phyloP scores from a whole-genome alignment of 441 rosid genomes.

The Gossypium trilobum region DNA sequence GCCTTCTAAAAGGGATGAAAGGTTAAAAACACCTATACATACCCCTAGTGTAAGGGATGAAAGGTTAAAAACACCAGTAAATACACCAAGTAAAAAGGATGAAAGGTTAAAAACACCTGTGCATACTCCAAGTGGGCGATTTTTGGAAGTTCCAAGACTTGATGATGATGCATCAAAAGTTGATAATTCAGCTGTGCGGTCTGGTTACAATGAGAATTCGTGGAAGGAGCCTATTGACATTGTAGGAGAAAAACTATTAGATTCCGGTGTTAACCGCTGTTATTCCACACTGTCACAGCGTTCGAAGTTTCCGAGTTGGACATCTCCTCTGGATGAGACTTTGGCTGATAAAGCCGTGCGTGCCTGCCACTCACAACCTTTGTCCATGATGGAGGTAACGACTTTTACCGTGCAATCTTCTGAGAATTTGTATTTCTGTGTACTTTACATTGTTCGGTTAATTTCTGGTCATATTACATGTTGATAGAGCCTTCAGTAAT shows the following conservation, averaged over 20 bases:
- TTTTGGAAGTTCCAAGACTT: constrained; percentile 35
- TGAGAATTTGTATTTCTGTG: not conserved
- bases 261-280: constrained; percentile 56
- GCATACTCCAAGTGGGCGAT: constrained; percentile 21
- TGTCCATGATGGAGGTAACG: constrained; percentile 67
- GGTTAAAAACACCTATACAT: constrained; percentile 30
- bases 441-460: not conserved
- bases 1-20: constrained; percentile 38
- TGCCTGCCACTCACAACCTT: constrained; percentile 74
- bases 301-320: constrained; percentile 40
- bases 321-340: constrained; percentile 50
- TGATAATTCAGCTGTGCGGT: constrained; percentile 28
- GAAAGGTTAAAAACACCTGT: not conserved
- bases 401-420: not conserved
- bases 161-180: constrained; percentile 26
- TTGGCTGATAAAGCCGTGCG: constrained; percentile 38
- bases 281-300: constrained; percentile 69
- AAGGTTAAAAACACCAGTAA: not conserved
- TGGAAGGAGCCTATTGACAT: constrained; percentile 26
- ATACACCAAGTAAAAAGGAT: not conserved
- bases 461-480: not conserved
- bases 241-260: constrained; percentile 33
- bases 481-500: not conserved
- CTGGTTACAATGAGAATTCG: constrained; percentile 28
- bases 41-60: constrained; percentile 22